Evolutionary conservation across 441 rosid genomes (phyloP), one percentile per base, ranked within the genome.

Genomic region (Pelargonium citronellum): DNA sequence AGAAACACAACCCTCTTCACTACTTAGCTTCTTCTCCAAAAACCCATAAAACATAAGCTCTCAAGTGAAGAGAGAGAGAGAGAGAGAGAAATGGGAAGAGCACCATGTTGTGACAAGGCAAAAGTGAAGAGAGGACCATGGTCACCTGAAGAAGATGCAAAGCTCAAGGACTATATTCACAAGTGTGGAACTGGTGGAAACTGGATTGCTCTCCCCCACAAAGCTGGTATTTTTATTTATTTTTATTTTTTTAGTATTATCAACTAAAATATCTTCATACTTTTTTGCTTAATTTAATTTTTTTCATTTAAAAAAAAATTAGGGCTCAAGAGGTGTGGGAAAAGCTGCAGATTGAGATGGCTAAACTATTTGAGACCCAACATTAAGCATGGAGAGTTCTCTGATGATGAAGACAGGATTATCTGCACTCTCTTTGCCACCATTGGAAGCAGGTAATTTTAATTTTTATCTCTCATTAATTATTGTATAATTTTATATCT

Each of bases 281-380:
- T 22, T 22, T 22, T 22, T 22, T 22, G 24, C 1, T 22, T 22
- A 22, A 22, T 22, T 22, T 22, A 22, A 22, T 22, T 22, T 22
- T 22, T 22, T 22, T 22, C 24, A 22, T 22, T 22, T 22, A 22
- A 22, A 22, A 22, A 22, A 22, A 22, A 20, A 62, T 22, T 64
- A 92, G 98, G 95, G 34, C 85, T 92, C 7, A 87, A 73, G 66
- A 86, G 98, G 82, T 92, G 98, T 80, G 98, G 98, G 68, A 92
- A 92, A 82, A 90, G 96, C 75, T 92, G 98, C 78, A 84, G 98
- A 77, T 78, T 92, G 77, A 87, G 98, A 79, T 92, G 98, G 98
- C 81, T 92, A n/a, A 92, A 92, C 84, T 92, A 92, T 77, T 84
- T 92, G 44, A 86, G 98, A 74, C 98, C 98, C 46, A 89, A 92